Base-by-base conservation (phyloP, 257 asterid species). In the Scutellaria minor region DNA sequence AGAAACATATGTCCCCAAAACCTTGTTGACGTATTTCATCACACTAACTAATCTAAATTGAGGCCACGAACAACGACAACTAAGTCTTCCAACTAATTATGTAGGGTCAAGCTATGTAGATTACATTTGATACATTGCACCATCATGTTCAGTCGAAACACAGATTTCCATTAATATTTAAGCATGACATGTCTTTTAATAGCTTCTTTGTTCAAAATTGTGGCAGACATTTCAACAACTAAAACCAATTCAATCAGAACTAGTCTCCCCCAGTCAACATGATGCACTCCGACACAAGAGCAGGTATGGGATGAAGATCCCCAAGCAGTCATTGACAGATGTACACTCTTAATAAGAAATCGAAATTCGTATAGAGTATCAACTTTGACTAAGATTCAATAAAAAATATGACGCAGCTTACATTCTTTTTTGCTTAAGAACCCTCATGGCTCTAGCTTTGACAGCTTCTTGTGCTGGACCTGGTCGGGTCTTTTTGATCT, bases 401-500 rank as follows among this genome's bases (percentile, higher is more conserved):
- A 41, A 70, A 64, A 65, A 45, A 37, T 15, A 55, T 9, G 20
- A 39, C 3, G 68, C 37, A 60, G 75, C 97, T 78, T 78, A 94
- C 99, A 91, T 91, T 75, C 83, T 87, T 79, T 88, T 94, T 73
- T 94, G 99, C 89, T 91, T 94, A 66, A 94, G 95, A 82, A 94
- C 84, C 85, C 98, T 87, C 99, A 88, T 94, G 42, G 99, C 99
- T 78, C 98, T 90, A 80, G 96, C 95, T 83, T 94, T 94, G 47
- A 94, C 89, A 9, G 97, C 99, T 78, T 94, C 99, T 71, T 88
- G 98, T 8, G 98, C 98, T 58, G 99, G 99, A 66, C 99, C 99
- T 22, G 97, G 99, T 44, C 99, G 84, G 54, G 93, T 94, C 83
- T 86, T 94, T 87, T 91, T 91, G 51, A 91, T 81, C 88, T 94